Conservation (phyloP, 768 basidiomycete genomes). For the Mycena albidolilacea region DNA sequence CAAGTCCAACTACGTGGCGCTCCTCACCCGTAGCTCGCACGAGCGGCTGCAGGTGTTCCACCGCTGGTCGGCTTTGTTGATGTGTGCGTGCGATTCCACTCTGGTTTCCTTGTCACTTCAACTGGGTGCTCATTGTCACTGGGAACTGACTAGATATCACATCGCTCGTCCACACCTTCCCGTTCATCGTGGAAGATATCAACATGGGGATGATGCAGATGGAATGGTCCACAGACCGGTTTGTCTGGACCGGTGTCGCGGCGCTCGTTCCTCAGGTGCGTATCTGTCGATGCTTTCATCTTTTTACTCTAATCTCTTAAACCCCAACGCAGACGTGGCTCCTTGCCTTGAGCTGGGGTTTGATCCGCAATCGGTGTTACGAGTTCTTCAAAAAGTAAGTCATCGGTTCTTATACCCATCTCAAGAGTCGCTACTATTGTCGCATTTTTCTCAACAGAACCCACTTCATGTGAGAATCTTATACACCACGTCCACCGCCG, state of each 20-base stretch:
- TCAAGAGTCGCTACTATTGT: background rate
- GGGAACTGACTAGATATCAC: constrained; percentile 44
- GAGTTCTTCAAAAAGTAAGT: constrained; percentile 52
- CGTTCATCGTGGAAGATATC: constrained; percentile 49
- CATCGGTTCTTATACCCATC: background rate
- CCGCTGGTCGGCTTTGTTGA: constrained; percentile 50
- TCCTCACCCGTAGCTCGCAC: constrained; percentile 51
- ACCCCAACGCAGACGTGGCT: constrained; percentile 43
- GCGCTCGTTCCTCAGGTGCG: constrained; percentile 50
- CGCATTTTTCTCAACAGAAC: constrained; percentile 16
- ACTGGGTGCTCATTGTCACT: background rate
- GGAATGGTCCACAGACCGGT: constrained; percentile 39
- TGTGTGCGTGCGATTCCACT: constrained; percentile 45
- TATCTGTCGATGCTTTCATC: background rate
- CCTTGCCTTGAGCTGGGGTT: constrained; percentile 48
- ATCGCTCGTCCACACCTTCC: constrained; percentile 52
- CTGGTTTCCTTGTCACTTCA: background rate
- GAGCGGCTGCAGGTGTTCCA: constrained; percentile 56
- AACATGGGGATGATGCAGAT: constrained; percentile 42
- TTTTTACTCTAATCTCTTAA: no score
- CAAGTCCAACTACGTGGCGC: constrained; percentile 51
- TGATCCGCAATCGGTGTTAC: constrained; percentile 49
- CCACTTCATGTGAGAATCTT: constrained; percentile 40
- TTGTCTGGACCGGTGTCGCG: constrained; percentile 51
- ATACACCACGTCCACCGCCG: no score